Evolutionary conservation across 75 land plant genomes (phyloP).

Genomic region (Pinus albicaulis): DNA sequence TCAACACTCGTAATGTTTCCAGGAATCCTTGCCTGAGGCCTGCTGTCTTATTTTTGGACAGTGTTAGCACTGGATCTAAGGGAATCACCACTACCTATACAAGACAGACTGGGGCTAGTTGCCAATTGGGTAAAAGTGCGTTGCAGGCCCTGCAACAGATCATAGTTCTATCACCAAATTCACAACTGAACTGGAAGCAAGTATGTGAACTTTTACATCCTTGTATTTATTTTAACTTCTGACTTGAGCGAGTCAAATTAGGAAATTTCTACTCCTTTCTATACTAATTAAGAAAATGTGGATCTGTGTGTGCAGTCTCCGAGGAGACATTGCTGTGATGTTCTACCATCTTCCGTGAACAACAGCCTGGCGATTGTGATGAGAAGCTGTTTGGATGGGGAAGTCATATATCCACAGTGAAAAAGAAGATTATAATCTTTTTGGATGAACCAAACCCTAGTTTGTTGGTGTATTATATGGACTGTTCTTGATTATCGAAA

Average conservation of each 20-base stretch:
- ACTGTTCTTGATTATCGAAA: too few relatives aligned
- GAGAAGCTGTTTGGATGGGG: conserved; percentile 12
- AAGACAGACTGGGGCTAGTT: conserved; percentile 3
- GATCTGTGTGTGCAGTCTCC: conserved; percentile 1
- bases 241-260: neutral
- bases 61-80: conserved; percentile 14
- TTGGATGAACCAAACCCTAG: too few relatives aligned
- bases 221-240: neutral
- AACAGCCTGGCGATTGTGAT: conserved; percentile 7
- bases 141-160: conserved; percentile 5
- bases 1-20: conserved; percentile 46
- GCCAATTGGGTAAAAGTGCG: conserved; percentile 5
- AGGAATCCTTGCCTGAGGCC: conserved; percentile 60
- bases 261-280: neutral
- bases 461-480: too few relatives aligned
- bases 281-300: neutral
- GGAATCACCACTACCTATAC: conserved; percentile 3
- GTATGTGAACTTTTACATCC: conserved; percentile 4
- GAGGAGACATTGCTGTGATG: conserved; percentile 11
- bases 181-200: conserved; percentile 3
- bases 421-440: too few relatives aligned
- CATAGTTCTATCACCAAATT: conserved; percentile 2
- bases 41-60: conserved; percentile 51
- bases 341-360: neutral
- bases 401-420: conserved; percentile 6